Conservation (phyloP, 306 rosid genomes). For the Citrullus colocynthis region DNA sequence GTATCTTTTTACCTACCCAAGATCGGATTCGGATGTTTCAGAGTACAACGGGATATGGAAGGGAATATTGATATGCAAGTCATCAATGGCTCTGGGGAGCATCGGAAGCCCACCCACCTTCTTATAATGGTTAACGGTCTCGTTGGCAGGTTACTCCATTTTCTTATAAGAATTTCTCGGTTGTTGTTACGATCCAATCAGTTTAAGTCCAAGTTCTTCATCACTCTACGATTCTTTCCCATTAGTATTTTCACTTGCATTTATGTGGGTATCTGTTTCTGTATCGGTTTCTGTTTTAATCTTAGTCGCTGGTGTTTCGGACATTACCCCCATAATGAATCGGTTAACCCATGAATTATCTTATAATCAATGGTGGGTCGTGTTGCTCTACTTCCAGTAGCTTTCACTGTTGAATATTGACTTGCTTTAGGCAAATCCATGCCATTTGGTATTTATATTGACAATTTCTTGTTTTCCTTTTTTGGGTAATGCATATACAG, state of each 20-base stretch:
- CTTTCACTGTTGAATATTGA: not conserved
- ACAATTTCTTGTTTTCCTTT: not conserved
- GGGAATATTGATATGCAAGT: slow-evolving; percentile 45
- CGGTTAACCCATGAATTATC: not conserved
- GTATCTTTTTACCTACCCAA: slow-evolving; percentile 18
- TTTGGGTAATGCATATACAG: slow-evolving; percentile 22
- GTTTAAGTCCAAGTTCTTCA: not conserved
- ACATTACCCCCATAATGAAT: not conserved
- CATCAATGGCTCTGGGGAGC: slow-evolving; percentile 26
- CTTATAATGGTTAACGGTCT: slow-evolving; percentile 77
- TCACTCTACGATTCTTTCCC: not conserved
- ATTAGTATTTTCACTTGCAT: not conserved
- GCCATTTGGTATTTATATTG: not conserved
- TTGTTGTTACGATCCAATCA: not conserved
- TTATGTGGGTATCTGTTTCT: not conserved
- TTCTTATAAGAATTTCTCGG: not conserved
- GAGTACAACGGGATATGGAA: slow-evolving; percentile 26
- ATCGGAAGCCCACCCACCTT: slow-evolving; percentile 42
- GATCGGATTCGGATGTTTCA: slow-evolving; percentile 39
- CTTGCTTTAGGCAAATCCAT: not conserved
- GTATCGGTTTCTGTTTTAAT: not conserved
- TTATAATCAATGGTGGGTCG: not conserved
- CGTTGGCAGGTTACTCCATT: slow-evolving; percentile 44
- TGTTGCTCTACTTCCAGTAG: not conserved
- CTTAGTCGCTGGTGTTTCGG: not conserved